Conservation (phyloP, 2,329 filamentous ascomycete genomes). For the Fusarium protoensiforme region DNA sequence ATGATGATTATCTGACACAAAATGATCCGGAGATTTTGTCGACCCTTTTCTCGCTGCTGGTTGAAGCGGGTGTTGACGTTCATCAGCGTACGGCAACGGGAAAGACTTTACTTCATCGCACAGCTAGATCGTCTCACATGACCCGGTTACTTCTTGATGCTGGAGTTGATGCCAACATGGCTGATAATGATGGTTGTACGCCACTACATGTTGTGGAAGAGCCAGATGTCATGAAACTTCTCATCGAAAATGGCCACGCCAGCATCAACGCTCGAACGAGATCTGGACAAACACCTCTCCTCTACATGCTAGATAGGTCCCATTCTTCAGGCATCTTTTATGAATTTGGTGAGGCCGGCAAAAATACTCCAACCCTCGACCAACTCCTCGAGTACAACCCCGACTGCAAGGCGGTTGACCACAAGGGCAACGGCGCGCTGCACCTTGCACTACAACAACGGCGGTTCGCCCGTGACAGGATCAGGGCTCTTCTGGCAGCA, state of each 20-base stretch:
- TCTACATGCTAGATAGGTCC: slow-evolving; percentile 1
- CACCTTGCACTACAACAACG: slow-evolving; percentile 15
- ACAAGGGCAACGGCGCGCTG: slow-evolving; percentile 27
- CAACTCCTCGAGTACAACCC: slow-evolving; percentile 30
- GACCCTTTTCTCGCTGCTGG: slow-evolving; percentile 26
- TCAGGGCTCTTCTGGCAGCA: slow-evolving; percentile 19
- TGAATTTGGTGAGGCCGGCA: neutral
- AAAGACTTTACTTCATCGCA: slow-evolving; percentile 23
- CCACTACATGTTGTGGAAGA: slow-evolving; percentile 26
- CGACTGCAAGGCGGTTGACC: slow-evolving; percentile 27
- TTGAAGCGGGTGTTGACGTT: slow-evolving; percentile 36
- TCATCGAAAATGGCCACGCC: slow-evolving; percentile 41
- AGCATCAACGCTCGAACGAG: slow-evolving; percentile 30
- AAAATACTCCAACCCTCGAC: neutral
- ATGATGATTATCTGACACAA: neutral
- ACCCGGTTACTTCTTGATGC: slow-evolving; percentile 35
- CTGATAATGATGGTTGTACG: slow-evolving; percentile 4
- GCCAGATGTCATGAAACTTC: slow-evolving; percentile 21
- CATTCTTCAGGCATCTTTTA: neutral
- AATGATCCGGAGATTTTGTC: neutral
- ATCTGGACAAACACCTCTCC: slow-evolving; percentile 37
- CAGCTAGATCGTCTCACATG: slow-evolving; percentile 8
- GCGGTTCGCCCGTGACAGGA: neutral
- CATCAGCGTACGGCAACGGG: slow-evolving; percentile 21
- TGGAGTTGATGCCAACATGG: slow-evolving; percentile 34